Percentiles rank a stretch among this genome's conserved stretches.
Conservation (phyloP, 805 yeast genomes). For the Tetrapisispora phaffii region DNA sequence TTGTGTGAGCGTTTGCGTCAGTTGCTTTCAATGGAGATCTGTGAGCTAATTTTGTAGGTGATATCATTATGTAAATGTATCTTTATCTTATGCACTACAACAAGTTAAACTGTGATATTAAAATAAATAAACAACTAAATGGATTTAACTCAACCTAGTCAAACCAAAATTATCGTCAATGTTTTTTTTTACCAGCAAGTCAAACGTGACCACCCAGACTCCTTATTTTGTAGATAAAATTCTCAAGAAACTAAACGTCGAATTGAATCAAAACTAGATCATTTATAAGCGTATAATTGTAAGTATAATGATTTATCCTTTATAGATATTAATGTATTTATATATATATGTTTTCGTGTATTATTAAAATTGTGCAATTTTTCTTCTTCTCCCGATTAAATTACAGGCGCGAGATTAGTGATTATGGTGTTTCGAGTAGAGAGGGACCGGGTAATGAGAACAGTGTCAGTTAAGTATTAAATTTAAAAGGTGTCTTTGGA, state of each 20-base stretch:
- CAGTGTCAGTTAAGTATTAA: too few relatives aligned
- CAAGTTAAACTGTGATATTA: too few relatives aligned
- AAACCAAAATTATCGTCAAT: not conserved
- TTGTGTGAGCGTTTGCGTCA: constrained; percentile 16
- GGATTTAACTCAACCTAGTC: too few relatives aligned
- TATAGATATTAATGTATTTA: not conserved
- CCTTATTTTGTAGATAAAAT: too few relatives aligned
- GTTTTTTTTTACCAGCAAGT: not conserved
- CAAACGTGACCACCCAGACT: not conserved
- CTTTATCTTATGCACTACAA: not conserved
- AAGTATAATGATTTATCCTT: too few relatives aligned
- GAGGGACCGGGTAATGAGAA: too few relatives aligned
- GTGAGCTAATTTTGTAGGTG: constrained; percentile 9
- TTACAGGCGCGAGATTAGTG: not conserved
- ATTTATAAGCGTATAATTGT: too few relatives aligned
- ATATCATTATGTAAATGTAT: constrained; percentile 5
- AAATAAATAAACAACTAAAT: too few relatives aligned
- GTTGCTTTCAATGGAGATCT: constrained; percentile 29
- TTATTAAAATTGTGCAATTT: not conserved
- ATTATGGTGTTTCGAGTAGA: not conserved
- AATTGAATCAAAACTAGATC: too few relatives aligned
- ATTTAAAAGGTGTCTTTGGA: too few relatives aligned
- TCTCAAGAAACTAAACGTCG: too few relatives aligned
- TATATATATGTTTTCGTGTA: not conserved
- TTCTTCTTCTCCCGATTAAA: not conserved